phyloP scores from a whole-genome alignment of 768 basidiomycete genomes.

The Psilocybe cubensis region DNA sequence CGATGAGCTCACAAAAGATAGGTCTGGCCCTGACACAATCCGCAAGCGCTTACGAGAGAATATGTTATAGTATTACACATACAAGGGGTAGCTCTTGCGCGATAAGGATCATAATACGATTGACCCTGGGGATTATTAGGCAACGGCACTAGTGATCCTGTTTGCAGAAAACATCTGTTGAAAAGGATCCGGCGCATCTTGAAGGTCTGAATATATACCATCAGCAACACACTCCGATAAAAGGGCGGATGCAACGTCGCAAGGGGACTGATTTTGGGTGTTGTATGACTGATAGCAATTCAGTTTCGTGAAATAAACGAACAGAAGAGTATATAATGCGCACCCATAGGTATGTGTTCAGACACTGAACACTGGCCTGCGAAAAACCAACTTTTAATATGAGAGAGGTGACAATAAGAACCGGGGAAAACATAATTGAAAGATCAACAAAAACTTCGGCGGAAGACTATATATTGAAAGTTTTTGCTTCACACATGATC shows the following conservation, averaged over 20 bases:
- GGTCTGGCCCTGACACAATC: neutral
- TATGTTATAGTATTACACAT: slow-evolving; percentile 1
- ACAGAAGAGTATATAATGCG: too few species aligned
- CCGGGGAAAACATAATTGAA: too few species aligned
- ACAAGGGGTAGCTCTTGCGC: neutral
- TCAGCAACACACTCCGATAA: neutral
- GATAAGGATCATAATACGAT: neutral
- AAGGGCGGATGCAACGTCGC: neutral
- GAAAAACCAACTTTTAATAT: too few species aligned
- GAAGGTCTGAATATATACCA: neutral
- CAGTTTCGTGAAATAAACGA: neutral
- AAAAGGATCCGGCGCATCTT: too few species aligned
- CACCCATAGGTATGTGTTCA: too few species aligned
- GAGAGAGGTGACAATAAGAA: too few species aligned
- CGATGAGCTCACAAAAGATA: neutral
- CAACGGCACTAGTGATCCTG: neutral
- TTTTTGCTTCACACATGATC: too few species aligned
- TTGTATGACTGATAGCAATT: neutral
- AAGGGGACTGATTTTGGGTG: neutral
- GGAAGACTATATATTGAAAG: too few species aligned
- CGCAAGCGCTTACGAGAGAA: neutral
- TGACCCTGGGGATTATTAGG: neutral
- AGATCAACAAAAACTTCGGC: too few species aligned
- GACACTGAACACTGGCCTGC: too few species aligned
- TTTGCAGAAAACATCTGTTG: too few species aligned